Conservation (phyloP, 2,329 filamentous ascomycete genomes). For the Chaetothyriales sp. region DNA sequence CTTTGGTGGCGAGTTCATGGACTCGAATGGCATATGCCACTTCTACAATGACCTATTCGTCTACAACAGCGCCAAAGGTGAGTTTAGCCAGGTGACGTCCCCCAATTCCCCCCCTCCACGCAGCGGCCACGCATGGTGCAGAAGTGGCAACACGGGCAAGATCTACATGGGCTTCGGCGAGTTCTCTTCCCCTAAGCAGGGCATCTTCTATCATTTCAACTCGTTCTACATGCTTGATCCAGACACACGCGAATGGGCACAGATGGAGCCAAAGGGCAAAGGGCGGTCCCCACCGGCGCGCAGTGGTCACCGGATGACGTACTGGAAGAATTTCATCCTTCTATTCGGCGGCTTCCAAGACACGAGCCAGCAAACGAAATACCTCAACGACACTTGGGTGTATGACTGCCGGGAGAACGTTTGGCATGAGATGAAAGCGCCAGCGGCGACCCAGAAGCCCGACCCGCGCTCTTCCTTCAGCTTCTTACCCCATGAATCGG, state of each 20-base stretch:
- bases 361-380: conserved; percentile 87
- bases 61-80: conserved; percentile 66
- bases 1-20: conserved; percentile 92
- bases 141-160: conserved; percentile 69
- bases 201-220: conserved; percentile 98
- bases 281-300: conserved; percentile 70
- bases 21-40: conserved; percentile 53
- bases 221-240: conserved; percentile 95
- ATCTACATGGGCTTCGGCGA: conserved; percentile 90
- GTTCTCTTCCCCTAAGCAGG: conserved; percentile 92
- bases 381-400: conserved; percentile 85
- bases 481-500: conserved; percentile 75
- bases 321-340: conserved; percentile 92
- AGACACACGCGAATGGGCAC: conserved; percentile 72
- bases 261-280: conserved; percentile 59
- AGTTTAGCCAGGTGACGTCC: conserved; percentile 81
- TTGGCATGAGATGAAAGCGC: conserved; percentile 66
- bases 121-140: conserved; percentile 88
- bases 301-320: conserved; percentile 90
- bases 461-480: conserved; percentile 87
- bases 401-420: conserved; percentile 80
- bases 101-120: conserved; percentile 84
- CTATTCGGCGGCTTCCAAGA: conserved; percentile 96
- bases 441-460: conserved; percentile 66
- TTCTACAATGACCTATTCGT: conserved; percentile 57